Base-by-base conservation (phyloP, 2,329 filamentous ascomycete genomes). In the Geosmithia flava region DNA sequence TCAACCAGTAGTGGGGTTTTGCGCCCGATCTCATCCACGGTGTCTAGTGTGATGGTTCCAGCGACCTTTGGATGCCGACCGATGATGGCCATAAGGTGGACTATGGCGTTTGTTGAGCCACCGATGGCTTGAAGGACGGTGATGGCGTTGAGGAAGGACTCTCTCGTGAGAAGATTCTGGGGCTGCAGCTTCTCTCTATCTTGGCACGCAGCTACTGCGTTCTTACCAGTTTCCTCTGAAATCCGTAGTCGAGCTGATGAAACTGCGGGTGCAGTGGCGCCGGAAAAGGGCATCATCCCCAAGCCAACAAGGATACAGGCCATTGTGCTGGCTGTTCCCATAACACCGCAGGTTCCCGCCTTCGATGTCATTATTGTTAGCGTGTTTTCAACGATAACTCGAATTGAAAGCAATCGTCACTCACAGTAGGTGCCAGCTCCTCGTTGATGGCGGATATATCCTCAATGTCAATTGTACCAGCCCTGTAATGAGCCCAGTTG, bases 271-370 rank as follows among this genome's bases (percentile, higher is more conserved):
- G 85, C 87, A 0, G 85, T 85, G 1, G 86, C 87, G 0, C 85
- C 87, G 6, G 80, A 80, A 7, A 89, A 82, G 1, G 90, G 74
- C 50, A 86, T 84, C 54, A 94, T 71, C n/a, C 88, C 88, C 56
- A 95, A 81, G 0, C 80, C 87, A 52, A 88, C 87, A 20, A 90
- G 84, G 16, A 87, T 78, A 6, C 85, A 90, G 1, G 87, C 85
- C 86, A 95, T 91, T 2, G 87, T 94, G 58, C 88, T 91, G 7
- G 88, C 88, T 0, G 88, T 95, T 53, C 87, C 93, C 88, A 95
- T 95, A 17, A 90, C 88, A 44, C 87, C 87, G 53, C 88, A 95
- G 1, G 87, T 89, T 29, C 88, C 88, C 2, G 80, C 78, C 70
- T 73, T 44, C 8, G 5, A 46, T 41, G 3, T 7, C 13, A 16